Evolutionary conservation across 305 asterid genomes (phyloP).

Genomic region (Rubia tinctorum): DNA sequence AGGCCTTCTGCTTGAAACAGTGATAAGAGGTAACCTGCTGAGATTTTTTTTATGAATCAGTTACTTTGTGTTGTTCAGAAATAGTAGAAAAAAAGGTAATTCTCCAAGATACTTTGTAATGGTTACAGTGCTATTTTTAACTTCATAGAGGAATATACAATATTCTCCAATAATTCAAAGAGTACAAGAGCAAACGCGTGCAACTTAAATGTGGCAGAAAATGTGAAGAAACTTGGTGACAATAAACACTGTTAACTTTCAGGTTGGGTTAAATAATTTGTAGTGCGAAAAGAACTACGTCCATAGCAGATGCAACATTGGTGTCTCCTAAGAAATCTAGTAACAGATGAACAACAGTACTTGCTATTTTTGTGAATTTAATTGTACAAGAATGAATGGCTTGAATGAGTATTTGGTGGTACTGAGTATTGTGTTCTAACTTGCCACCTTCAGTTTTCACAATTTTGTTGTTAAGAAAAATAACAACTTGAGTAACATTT

Average conservation of each 20-base stretch:
- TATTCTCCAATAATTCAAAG: conserved; percentile 85
- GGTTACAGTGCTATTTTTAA: conserved; percentile 66
- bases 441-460: too few relatives aligned
- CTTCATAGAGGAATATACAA: conserved; percentile 85
- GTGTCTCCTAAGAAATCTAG: conserved; percentile 99
- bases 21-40: conserved; percentile 75
- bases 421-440: too few relatives aligned
- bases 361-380: conserved; percentile 96
- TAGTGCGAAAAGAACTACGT: conserved; percentile 82
- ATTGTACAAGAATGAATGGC: conserved; percentile 96
- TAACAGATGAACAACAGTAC: conserved; percentile 92
- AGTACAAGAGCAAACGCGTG: conserved; percentile 75
- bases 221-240: conserved; percentile 83
- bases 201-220: conserved; percentile 91
- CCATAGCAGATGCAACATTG: conserved; percentile 95
- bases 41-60: conserved; percentile 58
- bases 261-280: conserved; percentile 96
- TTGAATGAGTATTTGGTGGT: too few relatives aligned
- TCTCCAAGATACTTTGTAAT: conserved; percentile 81
- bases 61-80: conserved; percentile 72
- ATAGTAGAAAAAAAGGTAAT: conserved; percentile 79
- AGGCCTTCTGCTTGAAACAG: conserved; percentile 90
- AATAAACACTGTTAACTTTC: conserved; percentile 80
- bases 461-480: too few relatives aligned
- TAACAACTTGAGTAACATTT: too few relatives aligned